Conservation (phyloP, 139 green algal genomes). For the Chlamydomonas asymmetrica region DNA sequence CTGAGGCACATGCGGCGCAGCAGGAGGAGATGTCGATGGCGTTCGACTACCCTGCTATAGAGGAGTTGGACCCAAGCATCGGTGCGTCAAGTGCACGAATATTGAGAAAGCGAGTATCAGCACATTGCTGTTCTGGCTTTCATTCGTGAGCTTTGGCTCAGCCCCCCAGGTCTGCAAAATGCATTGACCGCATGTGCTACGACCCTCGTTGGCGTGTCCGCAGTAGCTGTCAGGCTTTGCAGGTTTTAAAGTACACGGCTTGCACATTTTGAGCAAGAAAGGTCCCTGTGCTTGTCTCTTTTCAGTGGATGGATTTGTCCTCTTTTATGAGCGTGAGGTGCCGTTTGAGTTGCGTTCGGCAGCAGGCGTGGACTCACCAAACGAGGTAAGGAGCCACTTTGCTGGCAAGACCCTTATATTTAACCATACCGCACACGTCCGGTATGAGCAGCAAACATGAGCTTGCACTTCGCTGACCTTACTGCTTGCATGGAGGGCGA, state of each 20-base stretch:
- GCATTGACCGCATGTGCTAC: neutral
- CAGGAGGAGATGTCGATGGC: too few relatives aligned
- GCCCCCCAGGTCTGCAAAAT: neutral
- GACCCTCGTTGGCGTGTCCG: neutral
- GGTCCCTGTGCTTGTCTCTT: neutral
- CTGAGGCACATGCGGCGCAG: too few relatives aligned
- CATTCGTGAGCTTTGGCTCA: too few relatives aligned
- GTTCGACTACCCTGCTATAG: conserved; percentile 50
- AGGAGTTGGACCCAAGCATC: conserved; percentile 57
- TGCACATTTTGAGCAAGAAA: neutral
- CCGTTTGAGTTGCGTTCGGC: conserved; percentile 65
- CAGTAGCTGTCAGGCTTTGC: neutral
- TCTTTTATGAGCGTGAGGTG: conserved; percentile 73
- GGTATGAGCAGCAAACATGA: too few relatives aligned
- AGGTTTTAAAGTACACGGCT: neutral
- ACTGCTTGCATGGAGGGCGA: too few relatives aligned
- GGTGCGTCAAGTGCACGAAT: conserved; percentile 13
- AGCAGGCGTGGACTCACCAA: conserved; percentile 43
- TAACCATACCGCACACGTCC: too few relatives aligned
- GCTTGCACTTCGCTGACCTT: too few relatives aligned
- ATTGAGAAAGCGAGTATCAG: neutral
- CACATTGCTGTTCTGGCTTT: neutral
- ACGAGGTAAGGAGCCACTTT: conserved; percentile 56
- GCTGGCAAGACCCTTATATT: too few relatives aligned
- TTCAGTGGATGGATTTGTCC: conserved; percentile 52